Evolutionary conservation across 495 filamentous ascomycete species (phyloP), one percentile per base, ranked within the genome.

Genomic region (Podospora didyma): DNA sequence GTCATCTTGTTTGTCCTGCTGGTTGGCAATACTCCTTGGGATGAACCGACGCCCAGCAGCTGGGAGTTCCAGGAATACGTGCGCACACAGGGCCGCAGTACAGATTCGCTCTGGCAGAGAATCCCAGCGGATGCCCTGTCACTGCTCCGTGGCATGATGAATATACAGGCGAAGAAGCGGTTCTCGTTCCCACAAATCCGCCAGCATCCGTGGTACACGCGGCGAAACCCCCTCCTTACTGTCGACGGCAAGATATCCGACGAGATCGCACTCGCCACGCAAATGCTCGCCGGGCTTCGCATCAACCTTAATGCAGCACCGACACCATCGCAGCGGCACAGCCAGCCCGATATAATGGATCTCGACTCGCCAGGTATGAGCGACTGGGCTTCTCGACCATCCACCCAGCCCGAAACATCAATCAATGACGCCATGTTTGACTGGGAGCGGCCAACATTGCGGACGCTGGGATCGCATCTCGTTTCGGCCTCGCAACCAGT

Each of bases 11-110:
- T 99, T 65, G 94, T 97, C 41, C 77, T 99, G 4, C 72, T 99
- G 17, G 91, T 92, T 5, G 94, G 94, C 11, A 99, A 99, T 69
- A 99, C 94, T 2, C 94, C 94, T 0, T 99, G 94, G 94, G 95
- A 97, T 63, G 89, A 94, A 64, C 94, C 94, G 1, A 91, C 91
- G 11, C 71, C 81, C 20, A 75, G 81, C 55, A 89, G 87, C 65
- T 90, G 86, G 76, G 90, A 95, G 68, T 95, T 86, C 64, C 79
- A 87, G 62, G 89, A 96, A 72, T 97, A 94, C 67, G 76, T 87
- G n/a, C 79, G 80, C 23, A 89, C 85, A 1, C 84, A 87, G 47
- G 88, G 92, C 17, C 85, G 88, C 37, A 89, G 88, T 56, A 84
- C 81, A 11, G 95, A 97, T 64, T 84, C 89, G 44, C 78, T 97